Evolutionary conservation across 805 yeast species (phyloP), one percentile per base, ranked within the genome.

Genomic region (Alloascoidea africana): DNA sequence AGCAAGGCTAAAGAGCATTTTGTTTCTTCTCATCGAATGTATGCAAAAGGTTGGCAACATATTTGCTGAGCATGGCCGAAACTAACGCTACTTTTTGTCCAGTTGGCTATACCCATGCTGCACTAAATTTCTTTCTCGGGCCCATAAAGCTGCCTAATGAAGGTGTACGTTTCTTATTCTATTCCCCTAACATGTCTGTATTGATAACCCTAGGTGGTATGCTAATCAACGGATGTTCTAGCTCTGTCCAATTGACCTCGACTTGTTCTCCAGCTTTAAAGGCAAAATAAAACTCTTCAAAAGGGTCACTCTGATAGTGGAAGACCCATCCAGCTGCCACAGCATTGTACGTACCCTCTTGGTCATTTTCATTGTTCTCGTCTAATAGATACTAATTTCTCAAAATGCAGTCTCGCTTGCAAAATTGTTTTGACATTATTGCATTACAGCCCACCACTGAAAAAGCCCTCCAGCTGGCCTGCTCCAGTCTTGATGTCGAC

Each of bases 361-460:
- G 6, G 15, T 11, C 14, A 15, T 23, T 14, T 27, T 55, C 54
- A 13, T 40, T 55, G 17, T 42, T 54, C 11, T 16, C 33, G 8
- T 13, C 8, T 14, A 8, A 35, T 55, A 54, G 38, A 52, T 55
- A 14, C 50, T 56, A 54, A 36, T 52, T 50, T 6, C n/a, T 36
- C 33, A 60, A 66, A 45, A 36, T 42, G 14, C 41, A n/a, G n/a
- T n/a, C n/a, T n/a, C 53, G n/a, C 43, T 49, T 54, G 55, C 54
- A 59, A 56, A 58, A 55, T 38, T 53, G 61, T 6, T 91, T 80
- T 52, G 97, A 91, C 53, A 55, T 91, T 2, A 64, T 91, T 4
- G 83, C 96, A 0, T 76, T 89, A 1, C 70, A 76, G 45, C 98
- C 98, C 1, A 48, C 63, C 16, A 70, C 78, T 37, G 98, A 91